Evolutionary conservation across 257 asterid genomes (phyloP).

Genomic region (Osmanthus fragrans): DNA sequence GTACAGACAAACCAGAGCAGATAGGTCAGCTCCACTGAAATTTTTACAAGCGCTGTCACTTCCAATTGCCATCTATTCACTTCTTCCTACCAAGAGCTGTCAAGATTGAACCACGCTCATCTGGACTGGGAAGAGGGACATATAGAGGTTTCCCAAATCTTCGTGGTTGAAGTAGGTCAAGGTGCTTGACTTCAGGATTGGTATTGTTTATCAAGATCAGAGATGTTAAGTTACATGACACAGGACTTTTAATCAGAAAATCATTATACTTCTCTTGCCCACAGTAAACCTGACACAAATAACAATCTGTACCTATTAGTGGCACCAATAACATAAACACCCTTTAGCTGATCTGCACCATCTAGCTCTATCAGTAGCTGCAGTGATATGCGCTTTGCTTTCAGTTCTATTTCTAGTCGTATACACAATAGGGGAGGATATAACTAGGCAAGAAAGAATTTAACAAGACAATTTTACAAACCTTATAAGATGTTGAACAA

Average conservation of each 20-base stretch:
- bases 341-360: constrained; percentile 72
- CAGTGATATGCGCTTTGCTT: constrained; percentile 23
- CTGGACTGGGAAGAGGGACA: constrained; percentile 80
- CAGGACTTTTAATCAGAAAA: neutral
- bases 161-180: constrained; percentile 79
- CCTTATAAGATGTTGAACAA: constrained; percentile 39
- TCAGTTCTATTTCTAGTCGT: constrained; percentile 15
- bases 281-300: constrained; percentile 7
- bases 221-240: neutral
- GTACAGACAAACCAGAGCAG: constrained; percentile 52
- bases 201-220: constrained; percentile 19
- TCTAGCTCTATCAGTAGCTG: constrained; percentile 81
- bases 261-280: neutral
- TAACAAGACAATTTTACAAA: constrained; percentile 14
- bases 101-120: constrained; percentile 80
- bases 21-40: constrained; percentile 84
- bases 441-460: neutral
- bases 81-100: constrained; percentile 65
- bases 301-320: constrained; percentile 63
- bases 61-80: constrained; percentile 52
- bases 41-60: constrained; percentile 54
- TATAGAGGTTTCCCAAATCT: constrained; percentile 73
- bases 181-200: constrained; percentile 85
- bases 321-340: constrained; percentile 84
- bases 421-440: neutral